Percentiles rank a stretch among this genome's conserved stretches.
Evolutionary conservation across 148 eudicot genomes (phyloP).

Genomic region (Limonium bicolor): DNA sequence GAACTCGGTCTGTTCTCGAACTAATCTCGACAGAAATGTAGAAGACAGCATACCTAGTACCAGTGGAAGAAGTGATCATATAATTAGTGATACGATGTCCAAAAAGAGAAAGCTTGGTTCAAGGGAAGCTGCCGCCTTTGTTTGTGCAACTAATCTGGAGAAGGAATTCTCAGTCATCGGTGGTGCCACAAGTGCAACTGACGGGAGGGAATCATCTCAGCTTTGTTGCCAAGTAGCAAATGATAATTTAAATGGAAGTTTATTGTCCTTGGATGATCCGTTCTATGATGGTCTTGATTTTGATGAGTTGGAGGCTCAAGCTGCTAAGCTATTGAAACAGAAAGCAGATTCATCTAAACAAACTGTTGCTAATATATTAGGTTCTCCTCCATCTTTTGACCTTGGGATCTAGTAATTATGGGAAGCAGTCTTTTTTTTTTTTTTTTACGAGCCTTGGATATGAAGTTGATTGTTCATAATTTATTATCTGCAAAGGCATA

Average conservation of each 20-base stretch:
- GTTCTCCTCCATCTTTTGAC: conserved; percentile 74
- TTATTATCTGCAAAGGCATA: too few species aligned
- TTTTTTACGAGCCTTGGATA: too few species aligned
- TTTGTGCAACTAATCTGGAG: conserved; percentile 48
- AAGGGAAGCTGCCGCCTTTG: conserved; percentile 10
- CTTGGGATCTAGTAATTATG: conserved; percentile 45
- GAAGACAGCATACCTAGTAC: conserved; percentile 15
- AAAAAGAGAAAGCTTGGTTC: conserved; percentile 39
- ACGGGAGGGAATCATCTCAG: too few species aligned
- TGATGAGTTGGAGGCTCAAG: conserved; percentile 78
- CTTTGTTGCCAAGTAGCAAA: too few species aligned
- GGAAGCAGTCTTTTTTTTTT: too few species aligned
- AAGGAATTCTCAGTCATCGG: conserved; percentile 33
- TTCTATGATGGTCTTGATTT: conserved; percentile 72
- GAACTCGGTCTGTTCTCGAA: conserved; percentile 18
- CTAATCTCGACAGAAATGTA: conserved; percentile 12
- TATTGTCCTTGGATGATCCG: conserved; percentile 44
- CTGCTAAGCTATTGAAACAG: conserved; percentile 35
- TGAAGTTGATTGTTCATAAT: too few species aligned
- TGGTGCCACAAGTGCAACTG: too few species aligned
- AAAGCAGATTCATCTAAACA: conserved; percentile 21
- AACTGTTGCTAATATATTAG: conserved; percentile 8
- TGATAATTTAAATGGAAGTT: conserved; percentile 10
- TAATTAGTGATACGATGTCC: conserved; percentile 8
- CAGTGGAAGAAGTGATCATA: conserved; percentile 13